Base-by-base conservation (phyloP, 441 rosid species). In the Macaranga tanarius region DNA sequence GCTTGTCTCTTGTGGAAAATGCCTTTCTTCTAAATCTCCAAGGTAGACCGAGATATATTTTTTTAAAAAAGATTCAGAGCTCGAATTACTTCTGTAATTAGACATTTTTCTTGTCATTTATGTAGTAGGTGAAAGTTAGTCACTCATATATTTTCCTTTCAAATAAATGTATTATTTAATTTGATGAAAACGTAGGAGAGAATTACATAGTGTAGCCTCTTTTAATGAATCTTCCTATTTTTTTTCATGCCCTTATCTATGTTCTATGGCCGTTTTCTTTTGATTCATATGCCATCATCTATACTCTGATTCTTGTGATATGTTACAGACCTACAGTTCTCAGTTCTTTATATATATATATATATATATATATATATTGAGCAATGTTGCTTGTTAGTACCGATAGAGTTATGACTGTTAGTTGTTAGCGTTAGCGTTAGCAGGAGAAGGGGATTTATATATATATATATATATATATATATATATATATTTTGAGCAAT, bases 1-100 rank as follows among this genome's bases (percentile, higher is more conserved):
- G 84, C 83, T 93, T 0, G 91, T 93, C 61, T 81, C 89, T 10
- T 95, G 99, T 13, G 97, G 97, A 73, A 85, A 86, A 74, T 93
- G 95, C 79, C 78, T 93, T 16, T 84, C 92, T 45, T 81, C 91
- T 7, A 89, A 81, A 72, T 91, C 99, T 77, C 86, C 91, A 16
- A 86, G 91, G 86, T 85, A 74, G 81, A 72, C 72, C 19, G 12
- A 75, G 59, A 26, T 17, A 57, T 50, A 48, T 11, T 10, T 62
- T 78, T 73, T 79, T 72, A 65, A 54, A 75, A 56, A 45, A 69
- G 38, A 76, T 65, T 40, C 28, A 45, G 76, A 38, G 48, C n/a
- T 44, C 11, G 17, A 52, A 47, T 68, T 75, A 63, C 77, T 69
- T 68, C 38, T 80, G 84, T 85, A 82, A 78, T 71, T 80, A 83